Evolutionary conservation across 1,284 basidiomycete species (phyloP).

Genomic region (Omphalotus olearius): DNA sequence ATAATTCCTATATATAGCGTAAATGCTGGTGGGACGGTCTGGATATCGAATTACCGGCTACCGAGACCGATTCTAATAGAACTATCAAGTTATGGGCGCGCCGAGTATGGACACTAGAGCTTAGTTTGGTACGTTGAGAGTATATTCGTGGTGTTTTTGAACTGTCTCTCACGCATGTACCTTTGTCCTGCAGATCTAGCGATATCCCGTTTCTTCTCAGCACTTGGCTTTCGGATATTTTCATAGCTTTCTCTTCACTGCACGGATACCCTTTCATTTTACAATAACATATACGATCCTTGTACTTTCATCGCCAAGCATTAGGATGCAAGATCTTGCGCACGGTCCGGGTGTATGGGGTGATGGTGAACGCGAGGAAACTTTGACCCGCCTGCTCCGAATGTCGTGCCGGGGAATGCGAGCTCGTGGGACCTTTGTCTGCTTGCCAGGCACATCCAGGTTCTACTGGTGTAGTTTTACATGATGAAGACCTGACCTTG

Average conservation of each 20-base stretch:
- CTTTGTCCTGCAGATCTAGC: background rate
- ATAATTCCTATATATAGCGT: constrained; percentile 45
- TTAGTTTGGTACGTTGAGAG: constrained; percentile 68
- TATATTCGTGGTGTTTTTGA: background rate
- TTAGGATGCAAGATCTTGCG: too few relatives aligned
- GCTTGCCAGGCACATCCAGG: too few relatives aligned
- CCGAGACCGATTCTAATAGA: constrained; percentile 26
- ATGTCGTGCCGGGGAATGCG: too few relatives aligned
- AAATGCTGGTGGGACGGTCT: constrained; percentile 99
- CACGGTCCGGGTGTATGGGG: too few relatives aligned
- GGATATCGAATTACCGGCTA: constrained; percentile 75
- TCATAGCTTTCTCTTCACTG: background rate
- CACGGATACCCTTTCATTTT: too few relatives aligned
- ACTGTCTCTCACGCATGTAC: background rate
- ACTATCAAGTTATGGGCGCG: constrained; percentile 91
- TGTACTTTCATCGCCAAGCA: too few relatives aligned
- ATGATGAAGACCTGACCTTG: too few relatives aligned
- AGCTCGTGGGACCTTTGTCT: too few relatives aligned
- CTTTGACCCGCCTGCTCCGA: too few relatives aligned
- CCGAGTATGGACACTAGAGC: constrained; percentile 97
- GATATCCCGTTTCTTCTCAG: background rate
- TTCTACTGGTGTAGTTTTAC: too few relatives aligned
- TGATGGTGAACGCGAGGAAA: too few relatives aligned
- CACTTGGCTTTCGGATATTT: background rate
- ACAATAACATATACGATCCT: too few relatives aligned